Evolutionary conservation across 1,139 yeast species (phyloP), one percentile per base, ranked within the genome.

Genomic region (Hyphopichia burtonii): DNA sequence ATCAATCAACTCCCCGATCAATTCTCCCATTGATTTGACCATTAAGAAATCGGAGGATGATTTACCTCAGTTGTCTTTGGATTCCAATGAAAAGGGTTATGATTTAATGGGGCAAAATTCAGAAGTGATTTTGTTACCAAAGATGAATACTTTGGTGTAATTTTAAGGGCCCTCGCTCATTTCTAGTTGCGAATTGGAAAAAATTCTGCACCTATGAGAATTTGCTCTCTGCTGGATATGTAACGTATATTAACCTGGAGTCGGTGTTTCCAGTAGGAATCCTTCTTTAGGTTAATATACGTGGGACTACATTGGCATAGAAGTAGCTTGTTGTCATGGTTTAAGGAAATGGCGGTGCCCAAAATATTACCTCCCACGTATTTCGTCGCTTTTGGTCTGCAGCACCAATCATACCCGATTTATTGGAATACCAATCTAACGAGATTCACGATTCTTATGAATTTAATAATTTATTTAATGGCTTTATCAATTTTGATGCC

Each of bases 51-150:
- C 55, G 9, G 53, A 54, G 37, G 58, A 49, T 40, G 51, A 44
- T 36, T 40, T 48, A 34, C 43, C 49, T 30, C 48, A 46, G 18
- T 44, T 50, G 23, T 34, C 52, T 11, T 27, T 28, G 27, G 33
- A 36, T 25, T 47, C 48, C 35, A 51, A 45, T 41, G 40, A 44
- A 42, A 47, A 47, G 44, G 57, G 52, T 51, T 63, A 63, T 61
- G 75, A 68, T 63, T 52, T 51, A 41, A 58, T 69, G 74, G 76
- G 68, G 76, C 76, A 71, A 71, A 71, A 69, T 72, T 70, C 77
- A 65, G 78, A 69, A 71, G 77, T 60, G 63, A 70, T 71, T 72
- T 73, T 71, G 73, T 61, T 53, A 43, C 55, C 58, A 37, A 50
- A 41, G 42, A 47, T 40, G 30, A 27, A 20, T 20, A 20, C 23